Conservation (phyloP, 2,329 filamentous ascomycete genomes). For the Sarocladiaceae sp. region DNA sequence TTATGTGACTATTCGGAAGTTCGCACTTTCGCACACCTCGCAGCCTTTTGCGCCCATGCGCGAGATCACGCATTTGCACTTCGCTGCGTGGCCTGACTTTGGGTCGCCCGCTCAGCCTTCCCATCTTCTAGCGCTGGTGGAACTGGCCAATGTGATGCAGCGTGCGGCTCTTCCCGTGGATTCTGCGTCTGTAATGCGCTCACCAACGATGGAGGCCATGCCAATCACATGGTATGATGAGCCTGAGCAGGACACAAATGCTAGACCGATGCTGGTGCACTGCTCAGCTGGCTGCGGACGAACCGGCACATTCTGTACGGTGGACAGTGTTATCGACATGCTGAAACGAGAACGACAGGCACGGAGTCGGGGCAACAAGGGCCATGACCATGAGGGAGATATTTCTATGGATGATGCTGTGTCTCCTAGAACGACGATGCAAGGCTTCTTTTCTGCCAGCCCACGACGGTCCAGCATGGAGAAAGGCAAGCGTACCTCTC, state of each 20-base stretch:
- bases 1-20: constrained; percentile 78
- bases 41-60: constrained; percentile 81
- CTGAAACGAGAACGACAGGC: constrained; percentile 70
- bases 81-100: constrained; percentile 96
- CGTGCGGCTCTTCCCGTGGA: constrained; percentile 46
- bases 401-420: constrained; percentile 34
- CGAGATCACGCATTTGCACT: constrained; percentile 91
- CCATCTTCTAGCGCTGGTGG: constrained; percentile 82
- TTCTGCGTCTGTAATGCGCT: constrained; percentile 29
- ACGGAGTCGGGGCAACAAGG: constrained; percentile 17
- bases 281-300: constrained; percentile 94
- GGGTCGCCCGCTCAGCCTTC: constrained; percentile 83
- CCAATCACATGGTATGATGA: constrained; percentile 48
- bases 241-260: constrained; percentile 44
- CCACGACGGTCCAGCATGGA: constrained; percentile 14
- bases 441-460: constrained; percentile 17
- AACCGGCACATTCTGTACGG: constrained; percentile 93
- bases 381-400: constrained; percentile 35
- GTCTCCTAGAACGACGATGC: constrained; percentile 22
- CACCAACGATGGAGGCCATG: constrained; percentile 20
- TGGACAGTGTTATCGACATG: constrained; percentile 95
- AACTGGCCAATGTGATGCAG: constrained; percentile 74
- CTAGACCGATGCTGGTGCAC: constrained; percentile 80
- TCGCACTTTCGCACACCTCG: constrained; percentile 69
- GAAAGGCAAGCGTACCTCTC: constrained; percentile 9